Base-by-base conservation (phyloP, 2,329 filamentous ascomycete genomes). In the Botrytis cinerea region DNA sequence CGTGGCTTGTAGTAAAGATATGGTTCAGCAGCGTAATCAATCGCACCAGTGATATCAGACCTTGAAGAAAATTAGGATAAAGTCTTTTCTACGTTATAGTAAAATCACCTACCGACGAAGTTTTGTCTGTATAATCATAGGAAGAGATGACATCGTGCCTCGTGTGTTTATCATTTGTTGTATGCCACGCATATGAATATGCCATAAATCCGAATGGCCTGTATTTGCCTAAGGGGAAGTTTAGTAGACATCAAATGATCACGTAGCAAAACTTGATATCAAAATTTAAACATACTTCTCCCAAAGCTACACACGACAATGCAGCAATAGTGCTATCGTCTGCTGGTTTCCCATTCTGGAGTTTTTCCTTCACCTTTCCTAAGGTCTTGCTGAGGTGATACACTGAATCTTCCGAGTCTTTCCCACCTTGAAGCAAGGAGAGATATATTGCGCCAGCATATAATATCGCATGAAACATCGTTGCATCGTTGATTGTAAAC, bases 1-100 rank as follows among this genome's bases (percentile, higher is more conserved):
- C 67, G 40, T 22, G 45, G 61, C 4, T 66, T 28, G 35, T 75
- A 75, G 8, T 71, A 40, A 5, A 78, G 73, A 67, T 76, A 71
- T 54, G 77, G 77, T 14, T 62, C 43, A 16, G 73, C 69, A 38
- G 66, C 75, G 66, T 77, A 78, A 60, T 78, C 75, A n/a, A 77
- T 77, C 40, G 77, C 76, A 32, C 77, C 77, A 8, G 75, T 75
- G 35, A 78, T 64, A 71, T 79, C 77, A n/a, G 76, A 74, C 48
- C 77, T 78, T 32, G 9, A 32, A 57, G 45, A 18, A 9, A 46
- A 48, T 72, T 67, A 59, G 22, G n/a, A 28, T 45, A 6, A 6
- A 22, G 20, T 25, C 35, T 28, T 28, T 18, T 14, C 16, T 67
- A 20, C 8, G 12, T 38, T 35, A 14, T 32, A 45, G 25, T 43